Conservation (phyloP, 1,284 basidiomycete species). For the Heterobasidion occidentale region DNA sequence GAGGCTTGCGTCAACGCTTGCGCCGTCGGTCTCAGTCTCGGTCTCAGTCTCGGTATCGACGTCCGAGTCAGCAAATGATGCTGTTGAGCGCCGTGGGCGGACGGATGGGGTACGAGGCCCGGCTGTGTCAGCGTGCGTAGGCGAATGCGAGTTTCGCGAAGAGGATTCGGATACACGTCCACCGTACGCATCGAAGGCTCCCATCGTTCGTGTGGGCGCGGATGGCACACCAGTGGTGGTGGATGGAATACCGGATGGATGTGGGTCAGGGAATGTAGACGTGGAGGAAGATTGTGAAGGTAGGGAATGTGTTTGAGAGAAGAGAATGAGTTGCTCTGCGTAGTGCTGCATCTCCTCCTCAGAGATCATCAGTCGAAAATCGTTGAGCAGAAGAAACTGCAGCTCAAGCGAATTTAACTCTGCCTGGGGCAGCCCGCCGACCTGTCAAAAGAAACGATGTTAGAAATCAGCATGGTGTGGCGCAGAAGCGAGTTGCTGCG, state of each 20-base stretch:
- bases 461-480: background rate
- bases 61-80: slow-evolving; percentile 7
- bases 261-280: slow-evolving; percentile 10
- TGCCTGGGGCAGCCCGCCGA: slow-evolving; percentile 88
- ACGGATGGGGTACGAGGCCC: slow-evolving; percentile 1
- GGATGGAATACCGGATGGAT: background rate
- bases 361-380: slow-evolving; percentile 87
- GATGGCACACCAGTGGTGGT: slow-evolving; percentile 1
- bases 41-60: slow-evolving; percentile 22
- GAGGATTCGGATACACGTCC: background rate
- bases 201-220: slow-evolving; percentile 39
- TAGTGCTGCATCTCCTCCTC: slow-evolving; percentile 92
- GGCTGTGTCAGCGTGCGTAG: background rate
- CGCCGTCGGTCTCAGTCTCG: slow-evolving; percentile 37
- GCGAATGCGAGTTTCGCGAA: slow-evolving; percentile 1
- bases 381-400: slow-evolving; percentile 93
- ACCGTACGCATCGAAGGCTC: slow-evolving; percentile 37
- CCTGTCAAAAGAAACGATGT: slow-evolving; percentile 34
- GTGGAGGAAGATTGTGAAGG: slow-evolving; percentile 20
- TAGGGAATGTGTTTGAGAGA: slow-evolving; percentile 37
- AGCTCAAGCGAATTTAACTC: slow-evolving; percentile 97
- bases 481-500: background rate
- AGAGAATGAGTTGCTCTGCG: slow-evolving; percentile 78
- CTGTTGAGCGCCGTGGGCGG: slow-evolving; percentile 13
- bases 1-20: background rate